These are phyloP conservation scores for Aspergillus taichungensis DNA, from an alignment of 495 filamentous ascomycete genomes.

Conservation along the genomic window DNA sequence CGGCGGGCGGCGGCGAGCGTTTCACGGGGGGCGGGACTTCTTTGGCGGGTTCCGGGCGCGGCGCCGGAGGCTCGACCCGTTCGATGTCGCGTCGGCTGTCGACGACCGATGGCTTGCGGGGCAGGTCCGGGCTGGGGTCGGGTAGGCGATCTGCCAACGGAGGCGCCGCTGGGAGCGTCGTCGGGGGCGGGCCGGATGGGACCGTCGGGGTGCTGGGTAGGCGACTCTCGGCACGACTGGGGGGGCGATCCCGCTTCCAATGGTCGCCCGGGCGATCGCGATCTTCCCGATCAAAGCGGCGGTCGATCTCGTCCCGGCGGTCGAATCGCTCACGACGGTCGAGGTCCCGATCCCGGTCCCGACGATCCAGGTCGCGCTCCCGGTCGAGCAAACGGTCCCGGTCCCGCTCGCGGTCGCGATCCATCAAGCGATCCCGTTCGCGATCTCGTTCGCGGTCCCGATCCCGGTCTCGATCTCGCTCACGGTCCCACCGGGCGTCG, in stretches of 20 bases:
- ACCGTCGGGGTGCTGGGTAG: slow-evolving; percentile 22
- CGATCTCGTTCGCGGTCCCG: slow-evolving; percentile 33
- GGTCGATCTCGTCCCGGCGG: slow-evolving; percentile 38
- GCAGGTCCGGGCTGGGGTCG: slow-evolving; percentile 28
- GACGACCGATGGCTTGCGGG: slow-evolving; percentile 24
- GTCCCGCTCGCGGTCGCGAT: slow-evolving; percentile 18
- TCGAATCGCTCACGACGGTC: slow-evolving; percentile 39
- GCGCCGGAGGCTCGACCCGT: slow-evolving; percentile 26
- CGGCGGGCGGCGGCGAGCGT: slow-evolving; percentile 62
- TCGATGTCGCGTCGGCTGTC: slow-evolving; percentile 37
- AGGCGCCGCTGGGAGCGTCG: slow-evolving; percentile 6
- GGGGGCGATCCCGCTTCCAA: slow-evolving; percentile 43
- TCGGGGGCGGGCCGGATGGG: slow-evolving; percentile 9
- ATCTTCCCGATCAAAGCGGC: slow-evolving; percentile 38
- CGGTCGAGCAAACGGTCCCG: slow-evolving; percentile 15
- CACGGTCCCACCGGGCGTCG: slow-evolving; percentile 49
- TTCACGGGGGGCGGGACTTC: slow-evolving; percentile 30
- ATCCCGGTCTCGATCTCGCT: slow-evolving; percentile 29
- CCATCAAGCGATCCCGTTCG: slow-evolving; percentile 20
- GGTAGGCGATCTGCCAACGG: slow-evolving; percentile 16
- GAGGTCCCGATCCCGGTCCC: slow-evolving; percentile 28
- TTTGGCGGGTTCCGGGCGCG: slow-evolving; percentile 31
- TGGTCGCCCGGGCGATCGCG: slow-evolving; percentile 53
- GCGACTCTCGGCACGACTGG: slow-evolving; percentile 34
- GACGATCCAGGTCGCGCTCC: slow-evolving; percentile 26